Base-by-base conservation (phyloP, 1,284 basidiomycete genomes). In the Trichosporon coremiiforme region DNA sequence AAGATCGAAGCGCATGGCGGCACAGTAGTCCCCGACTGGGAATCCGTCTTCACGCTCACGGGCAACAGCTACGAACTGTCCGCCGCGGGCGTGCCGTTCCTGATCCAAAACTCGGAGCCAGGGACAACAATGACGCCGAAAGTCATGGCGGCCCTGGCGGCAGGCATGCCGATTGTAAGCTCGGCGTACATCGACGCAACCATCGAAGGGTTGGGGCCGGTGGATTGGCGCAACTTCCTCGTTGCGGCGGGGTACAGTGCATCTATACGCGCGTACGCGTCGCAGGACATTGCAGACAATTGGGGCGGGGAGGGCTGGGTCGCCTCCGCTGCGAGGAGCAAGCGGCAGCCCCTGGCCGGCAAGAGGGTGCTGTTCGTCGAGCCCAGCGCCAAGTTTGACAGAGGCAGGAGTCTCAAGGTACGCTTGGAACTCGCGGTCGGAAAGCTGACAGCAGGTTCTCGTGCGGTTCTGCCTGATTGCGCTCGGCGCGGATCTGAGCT, bases 131-230 rank as follows among this genome's bases (percentile, higher is more conserved):
- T 88, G 70, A 94, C 91, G 71, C 86, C 90, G 4, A 95, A 94
- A 79, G 93, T 88, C 76, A 85, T 95, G 66, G 86, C 90, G 5
- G 92, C 93, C 6, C 86, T 96, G 35, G 92, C 91, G 0, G 84
- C 94, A 33, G 94, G 94, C 6, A 89, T 96, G 64, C 94, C 94
- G 0, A 93, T 92, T 75, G 77, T 96, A n/a, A 87, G 87, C 0
- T 80, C 86, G 4, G 82, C 86, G 2, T 95, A 90, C 87, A 70
- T 93, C 17, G 76, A 85, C 10, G 85, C 86, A 29, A 85, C 85
- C 35, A 79, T 85, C 41, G 33, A 35, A 10, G 33, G 33, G 33
- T 73, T 77, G 15, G 76, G 75, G 75, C 25, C 22, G 12, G 79
- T 86, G 73, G 86, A 89, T 53, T 95, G 92, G 91, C 82, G 82